Evolutionary conservation across 1,284 basidiomycete genomes (phyloP).

Genomic region (Coniferiporia sulphurascens): DNA sequence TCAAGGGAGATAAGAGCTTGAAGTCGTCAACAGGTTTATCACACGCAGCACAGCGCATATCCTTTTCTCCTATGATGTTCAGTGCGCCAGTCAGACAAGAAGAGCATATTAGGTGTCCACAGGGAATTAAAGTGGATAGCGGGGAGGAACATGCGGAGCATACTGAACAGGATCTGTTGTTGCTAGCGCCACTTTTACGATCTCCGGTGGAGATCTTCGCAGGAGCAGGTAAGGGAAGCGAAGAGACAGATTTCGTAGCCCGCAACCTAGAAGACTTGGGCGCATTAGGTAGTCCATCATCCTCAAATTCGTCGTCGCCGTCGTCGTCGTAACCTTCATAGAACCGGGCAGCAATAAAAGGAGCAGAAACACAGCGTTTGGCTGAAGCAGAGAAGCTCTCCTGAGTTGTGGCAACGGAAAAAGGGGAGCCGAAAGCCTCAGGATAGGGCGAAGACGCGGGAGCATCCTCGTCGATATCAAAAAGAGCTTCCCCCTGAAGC

Average conservation of each 20-base stretch:
- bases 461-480: slow-evolving; percentile 64
- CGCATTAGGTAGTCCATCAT: slow-evolving; percentile 10
- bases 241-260: slow-evolving; percentile 1
- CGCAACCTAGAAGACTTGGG: background rate
- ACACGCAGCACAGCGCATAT: slow-evolving; percentile 77
- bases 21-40: slow-evolving; percentile 64
- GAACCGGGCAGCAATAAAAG: slow-evolving; percentile 15
- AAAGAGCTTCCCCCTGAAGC: slow-evolving; percentile 32
- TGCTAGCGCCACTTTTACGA: slow-evolving; percentile 16
- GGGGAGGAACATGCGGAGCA: slow-evolving; percentile 35
- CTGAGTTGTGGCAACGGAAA: slow-evolving; percentile 19
- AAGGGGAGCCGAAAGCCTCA: slow-evolving; percentile 36
- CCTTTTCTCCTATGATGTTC: slow-evolving; percentile 81
- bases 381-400: background rate
- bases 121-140: slow-evolving; percentile 63
- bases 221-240: slow-evolving; percentile 10
- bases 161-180: slow-evolving; percentile 39
- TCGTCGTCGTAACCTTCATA: slow-evolving; percentile 12
- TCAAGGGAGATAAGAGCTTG: slow-evolving; percentile 34
- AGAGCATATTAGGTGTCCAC: slow-evolving; percentile 68
- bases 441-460: slow-evolving; percentile 41
- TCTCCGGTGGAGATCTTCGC: slow-evolving; percentile 17
- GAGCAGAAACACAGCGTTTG: slow-evolving; percentile 16
- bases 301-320: slow-evolving; percentile 14
- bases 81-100: slow-evolving; percentile 74